Evolutionary conservation across 2,329 filamentous ascomycete species (phyloP).

Genomic region (Microdochium nivale): DNA sequence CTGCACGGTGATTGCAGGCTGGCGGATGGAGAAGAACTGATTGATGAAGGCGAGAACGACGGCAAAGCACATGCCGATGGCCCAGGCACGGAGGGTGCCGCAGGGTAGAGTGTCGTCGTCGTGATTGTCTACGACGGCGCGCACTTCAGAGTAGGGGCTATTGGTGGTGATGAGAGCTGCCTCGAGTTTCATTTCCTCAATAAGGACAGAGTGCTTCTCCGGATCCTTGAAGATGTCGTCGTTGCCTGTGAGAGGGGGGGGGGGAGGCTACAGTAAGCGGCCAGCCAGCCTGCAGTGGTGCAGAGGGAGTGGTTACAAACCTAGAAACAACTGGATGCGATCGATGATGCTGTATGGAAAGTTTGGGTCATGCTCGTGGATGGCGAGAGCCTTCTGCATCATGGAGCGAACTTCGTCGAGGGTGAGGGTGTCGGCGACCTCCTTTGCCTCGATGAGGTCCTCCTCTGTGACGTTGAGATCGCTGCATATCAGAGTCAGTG

Average conservation of each 20-base stretch:
- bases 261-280: not conserved
- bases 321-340: slow-evolving; percentile 30
- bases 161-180: slow-evolving; percentile 45
- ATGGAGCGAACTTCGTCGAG: slow-evolving; percentile 16
- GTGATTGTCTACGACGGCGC: slow-evolving; percentile 46
- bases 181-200: slow-evolving; percentile 46
- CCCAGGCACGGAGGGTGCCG: slow-evolving; percentile 47
- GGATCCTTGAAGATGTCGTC: slow-evolving; percentile 26
- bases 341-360: slow-evolving; percentile 31
- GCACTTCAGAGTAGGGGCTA: slow-evolving; percentile 49
- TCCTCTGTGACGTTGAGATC: slow-evolving; percentile 15
- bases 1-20: slow-evolving; percentile 44
- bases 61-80: slow-evolving; percentile 42
- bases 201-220: slow-evolving; percentile 36
- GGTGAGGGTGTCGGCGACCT: slow-evolving; percentile 10
- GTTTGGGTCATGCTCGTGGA: slow-evolving; percentile 37
- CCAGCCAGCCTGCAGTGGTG: not conserved
- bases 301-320: slow-evolving; percentile 4
- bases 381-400: slow-evolving; percentile 27
- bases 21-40: slow-evolving; percentile 49
- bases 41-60: slow-evolving; percentile 42
- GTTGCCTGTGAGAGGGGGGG: slow-evolving; percentile 2
- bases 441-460: slow-evolving; percentile 13
- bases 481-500: slow-evolving; percentile 3
- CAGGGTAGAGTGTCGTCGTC: slow-evolving; percentile 39